These are phyloP conservation scores for Fusarium solani-melongenae DNA, from an alignment of 2,329 filamentous ascomycete genomes.

Conservation along the genomic window DNA sequence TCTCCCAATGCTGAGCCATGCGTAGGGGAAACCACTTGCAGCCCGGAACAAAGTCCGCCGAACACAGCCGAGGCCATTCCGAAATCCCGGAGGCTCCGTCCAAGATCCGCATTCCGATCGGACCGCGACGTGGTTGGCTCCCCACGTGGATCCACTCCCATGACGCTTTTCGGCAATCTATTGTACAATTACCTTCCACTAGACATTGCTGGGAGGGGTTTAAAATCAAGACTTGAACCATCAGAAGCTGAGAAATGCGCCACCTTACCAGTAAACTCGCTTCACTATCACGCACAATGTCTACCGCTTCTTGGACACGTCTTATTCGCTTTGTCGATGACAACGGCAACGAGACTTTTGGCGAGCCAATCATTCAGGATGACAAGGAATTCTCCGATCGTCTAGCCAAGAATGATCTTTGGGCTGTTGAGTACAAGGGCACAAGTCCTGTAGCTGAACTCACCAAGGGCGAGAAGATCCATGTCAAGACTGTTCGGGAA, in stretches of 20 bases:
- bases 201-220: neutral
- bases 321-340: constrained; percentile 51
- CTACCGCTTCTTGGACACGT: constrained; percentile 42
- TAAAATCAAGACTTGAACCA: constrained; percentile 2
- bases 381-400: constrained; percentile 42
- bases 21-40: neutral
- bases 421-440: constrained; percentile 47
- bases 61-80: neutral
- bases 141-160: neutral
- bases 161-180: neutral
- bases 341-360: constrained; percentile 47
- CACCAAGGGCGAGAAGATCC: constrained; percentile 43
- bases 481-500: constrained; percentile 47
- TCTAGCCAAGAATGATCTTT: constrained; percentile 40
- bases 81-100: neutral
- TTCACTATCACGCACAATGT: constrained; percentile 30
- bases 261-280: constrained; percentile 10
- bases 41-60: neutral
- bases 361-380: constrained; percentile 45
- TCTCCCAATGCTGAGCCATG: neutral
- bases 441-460: constrained; percentile 38
- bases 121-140: constrained; percentile 34
- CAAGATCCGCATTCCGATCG: constrained; percentile 32
- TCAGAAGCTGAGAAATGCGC: constrained; percentile 1
- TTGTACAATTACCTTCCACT: constrained; percentile 5